phyloP scores from a whole-genome alignment of 139 green algal species.

The Ulvella scutata region DNA sequence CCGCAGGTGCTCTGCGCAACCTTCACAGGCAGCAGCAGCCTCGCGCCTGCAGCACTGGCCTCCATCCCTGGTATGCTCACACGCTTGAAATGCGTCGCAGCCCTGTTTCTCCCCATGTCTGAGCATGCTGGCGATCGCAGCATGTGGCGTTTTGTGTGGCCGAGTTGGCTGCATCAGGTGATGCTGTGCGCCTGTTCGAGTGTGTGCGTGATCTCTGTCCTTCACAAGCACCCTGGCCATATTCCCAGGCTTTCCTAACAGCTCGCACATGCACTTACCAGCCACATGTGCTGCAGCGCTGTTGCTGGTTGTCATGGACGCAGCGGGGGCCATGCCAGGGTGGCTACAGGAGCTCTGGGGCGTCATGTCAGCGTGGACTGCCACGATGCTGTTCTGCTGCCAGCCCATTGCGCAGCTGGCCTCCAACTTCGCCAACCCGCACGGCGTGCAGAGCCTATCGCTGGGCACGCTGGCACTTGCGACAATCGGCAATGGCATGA shows the following conservation, averaged over 20 bases:
- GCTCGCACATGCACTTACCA: too few relatives aligned
- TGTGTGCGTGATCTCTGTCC: too few relatives aligned
- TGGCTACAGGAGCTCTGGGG: conserved; percentile 8
- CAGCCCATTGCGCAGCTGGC: conserved; percentile 57
- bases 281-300: not conserved
- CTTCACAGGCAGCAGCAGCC: not conserved
- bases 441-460: conserved; percentile 38
- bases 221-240: too few relatives aligned
- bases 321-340: not conserved
- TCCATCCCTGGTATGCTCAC: not conserved
- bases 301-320: not conserved
- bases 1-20: conserved; percentile 38
- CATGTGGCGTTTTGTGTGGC: too few relatives aligned
- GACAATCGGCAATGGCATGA: conserved; percentile 65
- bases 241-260: too few relatives aligned
- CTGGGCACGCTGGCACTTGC: conserved; percentile 62
- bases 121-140: not conserved
- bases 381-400: conserved; percentile 58
- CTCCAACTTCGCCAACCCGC: conserved; percentile 48
- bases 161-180: conserved; percentile 4
- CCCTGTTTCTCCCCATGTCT: too few relatives aligned
- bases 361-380: conserved; percentile 39
- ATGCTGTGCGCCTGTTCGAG: too few relatives aligned
- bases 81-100: too few relatives aligned
- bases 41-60: conserved; percentile 8